Base-by-base conservation (phyloP, 768 basidiomycete species). In the Lyophyllum semitale region DNA sequence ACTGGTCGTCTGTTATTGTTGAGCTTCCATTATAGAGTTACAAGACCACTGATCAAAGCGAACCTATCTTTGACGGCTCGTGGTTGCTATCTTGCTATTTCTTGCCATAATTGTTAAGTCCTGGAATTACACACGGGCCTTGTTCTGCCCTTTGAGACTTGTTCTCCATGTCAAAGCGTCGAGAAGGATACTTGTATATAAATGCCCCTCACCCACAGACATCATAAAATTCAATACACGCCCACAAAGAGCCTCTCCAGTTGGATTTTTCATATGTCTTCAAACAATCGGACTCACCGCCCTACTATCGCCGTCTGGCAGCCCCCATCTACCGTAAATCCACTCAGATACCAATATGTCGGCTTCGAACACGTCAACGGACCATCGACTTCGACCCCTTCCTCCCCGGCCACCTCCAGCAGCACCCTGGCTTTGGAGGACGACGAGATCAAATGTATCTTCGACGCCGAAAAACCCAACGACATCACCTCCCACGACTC, bases 341-440 rank as follows among this genome's bases (percentile, higher is more conserved):
- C 55, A 13, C n/a, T 18, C 43, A 46, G 35, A 18, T 23, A 4
- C 45, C 49, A 45, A 22, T 45, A 48, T 17, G 27, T 33, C 22
- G 18, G 29, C 46, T 29, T 17, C 25, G 43, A 29, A 8, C 32
- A 8, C 22, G 50, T 22, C 38, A 55, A 25, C 30, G 40, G 45
- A 40, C 30, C 32, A 43, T 46, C 22, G 29, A 18, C 17, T 47
- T 44, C 51, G 7, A 26, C 15, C 12, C 32, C 38, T 15, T 42
- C 51, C n/a, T 57, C 58, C 7, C 61, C 61, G 1, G 35, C 53
- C 22, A 52, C 50, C 26, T 58, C 58, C 11, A 18, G 46, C 20
- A 54, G 48, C 20, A 54, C 61, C 4, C 33, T 57, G 12, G 44
- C 44, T 17, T 40, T 55, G 15, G 61, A 60, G 18, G 62, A 60